These are phyloP conservation scores for Vachellia pachyceras DNA, from an alignment of 306 rosid species.

Conservation along the genomic window DNA sequence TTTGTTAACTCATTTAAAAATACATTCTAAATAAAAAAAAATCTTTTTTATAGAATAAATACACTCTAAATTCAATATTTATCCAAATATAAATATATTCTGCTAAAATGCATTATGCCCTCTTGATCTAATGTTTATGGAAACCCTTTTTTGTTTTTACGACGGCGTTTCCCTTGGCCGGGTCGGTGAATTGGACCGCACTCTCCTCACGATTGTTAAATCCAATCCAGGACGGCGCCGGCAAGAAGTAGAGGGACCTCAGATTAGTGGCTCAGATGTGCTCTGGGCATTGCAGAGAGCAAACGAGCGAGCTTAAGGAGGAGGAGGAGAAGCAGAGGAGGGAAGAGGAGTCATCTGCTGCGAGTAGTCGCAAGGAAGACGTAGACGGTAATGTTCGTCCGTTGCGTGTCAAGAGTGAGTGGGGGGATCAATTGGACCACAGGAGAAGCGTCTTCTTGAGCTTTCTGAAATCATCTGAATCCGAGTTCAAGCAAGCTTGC, in stretches of 20 bases:
- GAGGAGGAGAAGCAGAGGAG: conserved; percentile 21
- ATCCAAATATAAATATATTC: too few relatives aligned
- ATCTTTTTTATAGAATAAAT: too few relatives aligned
- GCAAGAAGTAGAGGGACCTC: conserved; percentile 33
- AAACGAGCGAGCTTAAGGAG: conserved; percentile 45
- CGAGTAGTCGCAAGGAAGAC: conserved; percentile 33
- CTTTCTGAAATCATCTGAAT: conserved; percentile 50
- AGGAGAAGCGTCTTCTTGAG: conserved; percentile 59
- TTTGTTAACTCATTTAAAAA: too few relatives aligned
- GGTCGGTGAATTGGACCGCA: conserved; percentile 40
- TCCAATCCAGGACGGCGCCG: conserved; percentile 33
- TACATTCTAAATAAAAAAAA: too few relatives aligned
- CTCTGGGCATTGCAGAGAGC: conserved; percentile 74
- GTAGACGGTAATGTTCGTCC: conserved; percentile 44
- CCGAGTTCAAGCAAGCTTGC: background rate
- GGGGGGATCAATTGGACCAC: conserved; percentile 60
- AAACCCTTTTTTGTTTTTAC: too few relatives aligned
- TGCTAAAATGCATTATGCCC: too few relatives aligned
- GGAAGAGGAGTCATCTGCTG: conserved; percentile 40
- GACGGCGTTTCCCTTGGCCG: conserved; percentile 21
- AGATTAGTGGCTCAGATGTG: conserved; percentile 70
- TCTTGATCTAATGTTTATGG: too few relatives aligned
- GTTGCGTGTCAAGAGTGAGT: conserved; percentile 49
- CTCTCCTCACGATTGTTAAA: conserved; percentile 28
- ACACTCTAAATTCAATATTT: too few relatives aligned